Evolutionary conservation across 2,329 filamentous ascomycete species (phyloP), one percentile per base, ranked within the genome.

Genomic region (Leptographium radiaticola): DNA sequence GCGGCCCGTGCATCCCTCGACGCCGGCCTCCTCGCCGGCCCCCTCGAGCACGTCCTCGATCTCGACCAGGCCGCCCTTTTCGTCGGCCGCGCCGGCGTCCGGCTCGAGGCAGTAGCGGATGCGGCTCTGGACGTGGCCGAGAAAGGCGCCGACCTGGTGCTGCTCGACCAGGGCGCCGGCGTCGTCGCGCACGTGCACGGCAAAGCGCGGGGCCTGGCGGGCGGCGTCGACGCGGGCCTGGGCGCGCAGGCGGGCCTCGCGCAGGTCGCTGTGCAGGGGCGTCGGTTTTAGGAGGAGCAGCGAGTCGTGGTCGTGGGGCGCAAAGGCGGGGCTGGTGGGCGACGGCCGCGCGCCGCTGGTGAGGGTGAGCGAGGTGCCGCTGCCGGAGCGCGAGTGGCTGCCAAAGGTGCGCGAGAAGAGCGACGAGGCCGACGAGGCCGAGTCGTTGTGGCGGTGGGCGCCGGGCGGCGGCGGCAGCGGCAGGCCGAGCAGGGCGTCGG

Each of bases 211-310:
- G 1, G 68, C 61, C 30, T 69, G 68, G 25, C 74, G 71, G 0
- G 81, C 80, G 20, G 74, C 71, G 40, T 86, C 77, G 25, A 87
- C 74, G 1, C 85, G 75, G 0, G 74, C 67, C 63, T 89, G 85
- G 0, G 86, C 86, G 16, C 79, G 76, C 8, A 81, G 69, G 0
- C 85, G 79, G 1, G 83, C 73, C 20, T 68, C 62, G 53, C 69
- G 65, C 16, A 79, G 72, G 59, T 77, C 70, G 55, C 52, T 57
- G 56, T 55, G 38, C 39, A 34, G 20, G 11, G 12, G 20, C 16
- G 16, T n/a, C 34, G 6, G 34, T 8, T 15, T 18, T 40, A 18
- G 30, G 15, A 16, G 44, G 4, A 15, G 44, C 20, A 4, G 25
- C 10, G n/a, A 31, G 44, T 18, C 5, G 45, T 16, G 43, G 33